Base-by-base conservation (phyloP, 78 protist genomes). In the Fonticula alba region DNA sequence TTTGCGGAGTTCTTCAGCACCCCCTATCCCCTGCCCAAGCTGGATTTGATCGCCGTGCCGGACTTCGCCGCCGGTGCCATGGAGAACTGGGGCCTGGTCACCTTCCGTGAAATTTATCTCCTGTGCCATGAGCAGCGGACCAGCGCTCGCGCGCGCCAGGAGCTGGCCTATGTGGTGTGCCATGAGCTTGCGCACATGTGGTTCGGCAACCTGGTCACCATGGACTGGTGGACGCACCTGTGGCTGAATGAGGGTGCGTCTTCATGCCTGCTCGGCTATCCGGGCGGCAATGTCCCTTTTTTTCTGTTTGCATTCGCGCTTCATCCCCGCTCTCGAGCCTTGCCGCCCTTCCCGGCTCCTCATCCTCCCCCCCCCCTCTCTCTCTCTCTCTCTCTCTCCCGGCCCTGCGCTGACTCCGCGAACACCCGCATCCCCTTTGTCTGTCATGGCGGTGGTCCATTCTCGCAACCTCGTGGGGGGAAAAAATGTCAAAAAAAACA, bases 161-260 rank as follows among this genome's bases (percentile, higher is more conserved):
- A 62, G 24, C 65, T 83, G 24, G 80, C 86, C 24, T 38, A 65
- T 38, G 76, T 80, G 0, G 83, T 85, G 33, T 77, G 77, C 33
- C 86, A 81, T 49, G 91, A 84, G 58, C 78, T 75, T 1, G 69
- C 59, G 15, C 60, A 63, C 47, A 80, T 78, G 60, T 61, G 78
- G 66, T 92, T 92, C 69, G 97, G 97, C 38, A 92, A 92, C 63
- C 82, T 92, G 43, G 93, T 86, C 11, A 88, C 95, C n/a, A 84
- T 87, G 92, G 87, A 79, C 26, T 88, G 94, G 95, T 92, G 97
- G 97, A 68, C 64, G 27, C 74, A 83, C 57, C 74, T 91, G 22
- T 91, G 91, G 91, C 72, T 85, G n/a, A 85, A 85, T 55, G 91
- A 85, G 66, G 88, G 87, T 19, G n/a, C 56, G 4, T 7, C 14